phyloP scores from a whole-genome alignment of 2,329 filamentous ascomycete genomes.

The Fusarium haematococcum region DNA sequence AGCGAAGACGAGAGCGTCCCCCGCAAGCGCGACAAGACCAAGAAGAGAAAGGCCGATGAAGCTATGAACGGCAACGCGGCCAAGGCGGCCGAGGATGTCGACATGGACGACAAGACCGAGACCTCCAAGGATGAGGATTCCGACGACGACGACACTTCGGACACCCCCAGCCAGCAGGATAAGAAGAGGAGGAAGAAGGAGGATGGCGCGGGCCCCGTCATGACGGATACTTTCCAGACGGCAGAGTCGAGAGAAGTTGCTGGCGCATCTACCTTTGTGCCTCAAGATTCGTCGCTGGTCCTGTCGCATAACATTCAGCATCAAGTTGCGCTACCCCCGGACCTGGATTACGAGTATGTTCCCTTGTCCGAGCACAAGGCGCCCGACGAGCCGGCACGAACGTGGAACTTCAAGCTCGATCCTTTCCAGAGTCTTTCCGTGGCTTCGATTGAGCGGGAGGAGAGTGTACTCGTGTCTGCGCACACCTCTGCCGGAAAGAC shows the following conservation, averaged over 20 bases:
- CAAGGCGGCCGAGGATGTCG: slow-evolving; percentile 38
- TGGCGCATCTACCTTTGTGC: slow-evolving; percentile 75
- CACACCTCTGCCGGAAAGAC: slow-evolving; percentile 99
- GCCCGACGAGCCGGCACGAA: slow-evolving; percentile 86
- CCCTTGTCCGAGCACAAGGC: slow-evolving; percentile 95
- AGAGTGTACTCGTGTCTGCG: slow-evolving; percentile 96
- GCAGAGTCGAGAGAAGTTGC: slow-evolving; percentile 93
- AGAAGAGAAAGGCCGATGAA: slow-evolving; percentile 89
- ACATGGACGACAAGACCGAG: slow-evolving; percentile 57
- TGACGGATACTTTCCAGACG: slow-evolving; percentile 95
- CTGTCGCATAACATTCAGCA: slow-evolving; percentile 98
- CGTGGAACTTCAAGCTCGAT: slow-evolving; percentile 91
- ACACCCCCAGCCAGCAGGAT: slow-evolving; percentile 61
- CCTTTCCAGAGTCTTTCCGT: slow-evolving; percentile 97
- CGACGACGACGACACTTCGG: slow-evolving; percentile 52
- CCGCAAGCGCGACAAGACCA: slow-evolving; percentile 72
- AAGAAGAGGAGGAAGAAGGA: slow-evolving; percentile 74
- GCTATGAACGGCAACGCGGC: slow-evolving; percentile 64
- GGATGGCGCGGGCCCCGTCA: slow-evolving; percentile 75
- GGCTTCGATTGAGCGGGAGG: slow-evolving; percentile 92
- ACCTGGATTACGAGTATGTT: slow-evolving; percentile 93
- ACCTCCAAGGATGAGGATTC: slow-evolving; percentile 52
- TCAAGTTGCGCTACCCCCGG: slow-evolving; percentile 93
- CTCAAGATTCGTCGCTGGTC: slow-evolving; percentile 79
- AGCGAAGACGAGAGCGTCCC: slow-evolving; percentile 58